A percentile compares a stretch with the other conserved stretches of the same genome.
Evolutionary conservation across 129 eudicot species (phyloP).

Genomic region (Scalesia atractyloides): DNA sequence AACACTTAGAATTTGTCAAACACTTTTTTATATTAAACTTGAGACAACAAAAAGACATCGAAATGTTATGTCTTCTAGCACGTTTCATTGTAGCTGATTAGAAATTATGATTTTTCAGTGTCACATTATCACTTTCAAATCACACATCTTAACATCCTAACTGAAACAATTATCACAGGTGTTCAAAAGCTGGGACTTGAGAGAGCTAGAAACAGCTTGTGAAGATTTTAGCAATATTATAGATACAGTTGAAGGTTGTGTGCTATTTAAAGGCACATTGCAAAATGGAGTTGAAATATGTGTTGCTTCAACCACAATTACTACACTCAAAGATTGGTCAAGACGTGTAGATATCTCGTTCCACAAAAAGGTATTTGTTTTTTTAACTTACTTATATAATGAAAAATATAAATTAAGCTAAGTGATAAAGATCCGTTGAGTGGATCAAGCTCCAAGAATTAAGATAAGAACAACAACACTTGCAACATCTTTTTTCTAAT

Average conservation of each 20-base stretch:
- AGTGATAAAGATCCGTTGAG: too few relatives aligned
- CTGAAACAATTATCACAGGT: slow-evolving; percentile 37
- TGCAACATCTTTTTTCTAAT: too few relatives aligned
- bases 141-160: not conserved
- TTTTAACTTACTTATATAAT: not conserved
- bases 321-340: slow-evolving; percentile 63
- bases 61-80: not conserved
- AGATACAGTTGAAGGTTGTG: slow-evolving; percentile 45
- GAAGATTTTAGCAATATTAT: slow-evolving; percentile 91
- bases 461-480: too few relatives aligned
- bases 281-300: slow-evolving; percentile 82
- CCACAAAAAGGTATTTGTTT: slow-evolving; percentile 58
- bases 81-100: not conserved
- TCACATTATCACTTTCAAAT: not conserved
- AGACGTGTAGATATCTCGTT: slow-evolving; percentile 47
- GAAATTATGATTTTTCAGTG: not conserved
- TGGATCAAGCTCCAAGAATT: too few relatives aligned
- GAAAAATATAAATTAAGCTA: not conserved
- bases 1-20: not conserved
- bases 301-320: slow-evolving; percentile 59
- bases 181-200: slow-evolving; percentile 74
- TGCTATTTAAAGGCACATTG: slow-evolving; percentile 77
- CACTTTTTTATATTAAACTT: not conserved
- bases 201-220: slow-evolving; percentile 81
- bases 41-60: not conserved